phyloP scores from a whole-genome alignment of 805 yeast genomes.

The Yamadazyma insecticola region DNA sequence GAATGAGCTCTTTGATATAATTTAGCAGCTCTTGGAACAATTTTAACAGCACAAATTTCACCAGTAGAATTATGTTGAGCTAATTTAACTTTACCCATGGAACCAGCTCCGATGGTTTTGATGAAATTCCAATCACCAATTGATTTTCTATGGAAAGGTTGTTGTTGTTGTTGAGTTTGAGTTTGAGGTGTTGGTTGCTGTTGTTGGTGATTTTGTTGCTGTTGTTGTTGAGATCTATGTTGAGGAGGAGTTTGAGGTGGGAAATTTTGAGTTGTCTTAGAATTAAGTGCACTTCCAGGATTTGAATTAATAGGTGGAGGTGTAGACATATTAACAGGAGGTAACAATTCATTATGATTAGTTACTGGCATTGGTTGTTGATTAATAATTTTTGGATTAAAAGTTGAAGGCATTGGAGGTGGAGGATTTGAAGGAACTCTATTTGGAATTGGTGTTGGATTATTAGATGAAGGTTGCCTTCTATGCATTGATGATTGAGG shows the following conservation, averaged over 20 bases:
- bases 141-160: conserved; percentile 74
- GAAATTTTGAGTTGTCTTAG: conserved; percentile 5
- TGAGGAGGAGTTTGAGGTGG: conserved; percentile 2
- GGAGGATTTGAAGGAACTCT: conserved; percentile 5
- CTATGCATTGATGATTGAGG: conserved; percentile 11
- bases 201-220: conserved; percentile 2
- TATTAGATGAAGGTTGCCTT: conserved; percentile 9
- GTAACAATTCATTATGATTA: neutral
- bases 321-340: neutral
- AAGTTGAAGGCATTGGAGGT: conserved; percentile 6
- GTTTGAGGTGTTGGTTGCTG: conserved; percentile 3
- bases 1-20: conserved; percentile 69
- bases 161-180: conserved; percentile 14
- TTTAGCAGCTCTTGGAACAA: conserved; percentile 85
- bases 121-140: conserved; percentile 97
- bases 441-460: conserved; percentile 6
- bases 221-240: conserved; percentile 4
- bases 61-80: conserved; percentile 81
- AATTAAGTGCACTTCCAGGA: conserved; percentile 5
- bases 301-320: conserved; percentile 1
- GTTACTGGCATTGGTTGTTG: conserved; percentile 4
- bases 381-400: conserved; percentile 8
- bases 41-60: conserved; percentile 87
- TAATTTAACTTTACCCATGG: conserved; percentile 97
- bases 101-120: conserved; percentile 95